phyloP scores from a whole-genome alignment of 75 land plant species.

The Sequoia sempervirens region DNA sequence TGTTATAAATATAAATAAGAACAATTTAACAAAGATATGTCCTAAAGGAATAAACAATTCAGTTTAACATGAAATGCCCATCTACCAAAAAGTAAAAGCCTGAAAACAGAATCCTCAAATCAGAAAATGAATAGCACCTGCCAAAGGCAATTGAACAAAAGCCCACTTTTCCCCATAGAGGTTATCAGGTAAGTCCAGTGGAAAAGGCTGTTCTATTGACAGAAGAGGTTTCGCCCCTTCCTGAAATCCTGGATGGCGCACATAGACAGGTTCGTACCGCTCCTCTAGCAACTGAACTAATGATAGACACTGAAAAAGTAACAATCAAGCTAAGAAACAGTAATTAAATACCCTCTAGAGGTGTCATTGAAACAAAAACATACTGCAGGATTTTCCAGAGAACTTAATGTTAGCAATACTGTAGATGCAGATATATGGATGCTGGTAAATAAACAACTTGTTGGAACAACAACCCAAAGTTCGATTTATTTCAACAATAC shows the following conservation, averaged over 20 bases:
- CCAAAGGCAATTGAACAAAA: conserved; percentile 85
- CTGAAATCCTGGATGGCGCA: conserved; percentile 90
- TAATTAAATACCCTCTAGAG: neutral
- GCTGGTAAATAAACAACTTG: neutral
- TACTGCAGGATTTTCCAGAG: neutral
- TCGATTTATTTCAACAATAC: neutral
- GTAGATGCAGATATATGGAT: neutral
- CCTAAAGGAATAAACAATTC: neutral
- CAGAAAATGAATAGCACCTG: conserved; percentile 39
- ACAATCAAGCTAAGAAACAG: neutral
- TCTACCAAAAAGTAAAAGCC: neutral
- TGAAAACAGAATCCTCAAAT: neutral
- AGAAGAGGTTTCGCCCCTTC: conserved; percentile 77
- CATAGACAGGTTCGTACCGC: conserved; percentile 83
- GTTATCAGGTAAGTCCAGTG: conserved; percentile 82
- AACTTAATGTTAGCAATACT: neutral
- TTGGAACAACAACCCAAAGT: neutral
- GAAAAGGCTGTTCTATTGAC: conserved; percentile 69
- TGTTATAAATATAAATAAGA: neutral
- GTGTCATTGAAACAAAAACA: neutral
- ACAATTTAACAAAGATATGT: neutral
- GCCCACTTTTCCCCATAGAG: conserved; percentile 92
- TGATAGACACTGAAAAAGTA: conserved; percentile 60
- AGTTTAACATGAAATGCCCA: neutral
- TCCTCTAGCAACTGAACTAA: conserved; percentile 89